Evolutionary conservation across 768 basidiomycete genomes (phyloP), one percentile per base, ranked within the genome.

Genomic region (Xerocomellus chrysenteron): DNA sequence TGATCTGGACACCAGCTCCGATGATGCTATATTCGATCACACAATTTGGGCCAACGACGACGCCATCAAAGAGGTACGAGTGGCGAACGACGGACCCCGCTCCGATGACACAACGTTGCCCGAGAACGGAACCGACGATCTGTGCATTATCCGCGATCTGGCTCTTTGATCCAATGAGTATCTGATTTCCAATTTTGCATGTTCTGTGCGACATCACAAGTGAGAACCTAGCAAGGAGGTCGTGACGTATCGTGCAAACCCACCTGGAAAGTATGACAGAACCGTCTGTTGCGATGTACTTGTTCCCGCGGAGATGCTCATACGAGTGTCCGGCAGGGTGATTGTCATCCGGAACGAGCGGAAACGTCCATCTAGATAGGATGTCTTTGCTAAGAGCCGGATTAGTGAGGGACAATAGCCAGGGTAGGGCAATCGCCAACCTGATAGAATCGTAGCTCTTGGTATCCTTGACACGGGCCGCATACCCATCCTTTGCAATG

Each of bases 261-360:
- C 67, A 93, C 92, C 95, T 81, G n/a, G 94, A 88, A 21, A 98
- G 82, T 30, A 81, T 66, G 56, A 97, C 89, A 4, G 88, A 82
- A 59, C 83, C 81, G 59, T 90, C 86, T 62, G 86, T 84, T 19
- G 94, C 85, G 58, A 95, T 82, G 68, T 98, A 99, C 62, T 88
- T 87, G 73, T 94, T 92, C 7, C 93, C 94, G 30, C 89, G 83
- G 36, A 88, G 81, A 66, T 94, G 86, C 67, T 96, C 92, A 68
- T 98, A 98, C 37, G 79, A 68, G 54, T 89, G 85, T 7, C 87
- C 87, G 14, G 87, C 82, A 2, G 93, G 94, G 64, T 94, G 84
- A 71, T 94, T 92, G 69, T 95, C 87, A 68, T 98, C 97, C 10
- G 96, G 96, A 5, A 94, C 94, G 10, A 98, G 77, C 2, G 97